These are phyloP conservation scores for Stipa capillata DNA, from an alignment of 176 grass and related monocot genomes.

Conservation along the genomic window DNA sequence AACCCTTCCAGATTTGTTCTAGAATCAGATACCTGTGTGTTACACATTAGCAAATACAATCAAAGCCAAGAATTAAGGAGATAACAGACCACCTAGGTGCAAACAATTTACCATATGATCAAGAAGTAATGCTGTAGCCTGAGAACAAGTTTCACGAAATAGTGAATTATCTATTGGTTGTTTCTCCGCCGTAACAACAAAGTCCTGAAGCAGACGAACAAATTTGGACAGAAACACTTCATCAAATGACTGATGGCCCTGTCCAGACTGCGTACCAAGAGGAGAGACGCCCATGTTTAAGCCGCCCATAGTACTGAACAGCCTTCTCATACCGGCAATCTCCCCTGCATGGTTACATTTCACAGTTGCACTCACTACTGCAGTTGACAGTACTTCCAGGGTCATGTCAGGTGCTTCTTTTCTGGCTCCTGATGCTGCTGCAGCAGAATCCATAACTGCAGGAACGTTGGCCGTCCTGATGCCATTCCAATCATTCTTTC, in stretches of 20 bases:
- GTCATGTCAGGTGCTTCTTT: slow-evolving; percentile 84
- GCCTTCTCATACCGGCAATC: slow-evolving; percentile 97
- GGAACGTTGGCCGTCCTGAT: slow-evolving; percentile 92
- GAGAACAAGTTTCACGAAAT: slow-evolving; percentile 98
- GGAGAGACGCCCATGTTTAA: slow-evolving; percentile 59
- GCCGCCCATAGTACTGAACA: slow-evolving; percentile 94
- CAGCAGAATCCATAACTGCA: slow-evolving; percentile 94
- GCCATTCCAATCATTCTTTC: slow-evolving; percentile 98
- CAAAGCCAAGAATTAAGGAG: slow-evolving; percentile 2
- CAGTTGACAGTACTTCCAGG: slow-evolving; percentile 96
- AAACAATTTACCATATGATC: slow-evolving; percentile 75
- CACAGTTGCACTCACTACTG: slow-evolving; percentile 88
- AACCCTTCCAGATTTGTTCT: slow-evolving; percentile 86
- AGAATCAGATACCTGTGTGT: slow-evolving; percentile 58
- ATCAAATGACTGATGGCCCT: slow-evolving; percentile 75
- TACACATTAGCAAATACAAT: slow-evolving; percentile 21
- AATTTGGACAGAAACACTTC: slow-evolving; percentile 91
- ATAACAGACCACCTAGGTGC: not conserved
- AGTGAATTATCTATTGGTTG: slow-evolving; percentile 71
- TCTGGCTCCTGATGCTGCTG: slow-evolving; percentile 94
- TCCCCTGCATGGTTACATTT: slow-evolving; percentile 99
- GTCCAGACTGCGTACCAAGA: slow-evolving; percentile 41
- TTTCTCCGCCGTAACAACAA: slow-evolving; percentile 88
- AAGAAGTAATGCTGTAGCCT: slow-evolving; percentile 93
- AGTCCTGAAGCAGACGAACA: slow-evolving; percentile 84